Conservation (phyloP, 1,139 yeast species). For the Meyerozyma guilliermondii region DNA sequence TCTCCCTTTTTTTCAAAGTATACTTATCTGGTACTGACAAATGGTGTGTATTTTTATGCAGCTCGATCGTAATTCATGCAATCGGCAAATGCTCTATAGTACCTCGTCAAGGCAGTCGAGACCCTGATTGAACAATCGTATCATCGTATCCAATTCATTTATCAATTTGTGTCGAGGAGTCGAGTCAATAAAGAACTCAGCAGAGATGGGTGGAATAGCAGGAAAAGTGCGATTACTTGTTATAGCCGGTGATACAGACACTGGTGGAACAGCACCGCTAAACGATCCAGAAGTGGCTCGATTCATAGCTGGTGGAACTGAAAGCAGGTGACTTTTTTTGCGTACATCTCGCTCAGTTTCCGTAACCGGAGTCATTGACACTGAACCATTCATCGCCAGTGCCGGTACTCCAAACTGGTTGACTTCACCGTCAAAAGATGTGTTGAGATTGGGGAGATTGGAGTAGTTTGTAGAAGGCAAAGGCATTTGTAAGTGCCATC, state of each 20-base stretch:
- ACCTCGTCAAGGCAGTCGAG: constrained; percentile 36
- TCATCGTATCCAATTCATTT: constrained; percentile 36
- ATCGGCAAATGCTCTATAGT: constrained; percentile 3
- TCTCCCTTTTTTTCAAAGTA: no score
- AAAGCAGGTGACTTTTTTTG: constrained; percentile 4
- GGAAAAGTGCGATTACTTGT: constrained; percentile 23
- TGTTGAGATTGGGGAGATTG: constrained; percentile 33
- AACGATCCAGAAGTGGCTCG: constrained; percentile 1
- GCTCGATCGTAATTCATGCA: no score
- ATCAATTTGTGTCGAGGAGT: constrained; percentile 30
- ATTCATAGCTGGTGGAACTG: neutral
- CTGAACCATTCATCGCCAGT: constrained; percentile 43
- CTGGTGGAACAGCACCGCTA: constrained; percentile 1
- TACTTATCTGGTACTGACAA: no score
- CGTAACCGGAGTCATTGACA: constrained; percentile 75
- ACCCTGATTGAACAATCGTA: constrained; percentile 35
- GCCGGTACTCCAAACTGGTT: constrained; percentile 65
- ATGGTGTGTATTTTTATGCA: no score
- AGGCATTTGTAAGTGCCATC: constrained; percentile 47
- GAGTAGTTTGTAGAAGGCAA: constrained; percentile 35
- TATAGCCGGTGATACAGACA: constrained; percentile 1
- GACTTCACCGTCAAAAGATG: constrained; percentile 28
- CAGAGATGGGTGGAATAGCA: constrained; percentile 30
- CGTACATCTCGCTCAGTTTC: constrained; percentile 37
- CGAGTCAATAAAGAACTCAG: constrained; percentile 36